Base-by-base conservation (phyloP, 2,329 filamentous ascomycete genomes). In the Beauveria sp. region DNA sequence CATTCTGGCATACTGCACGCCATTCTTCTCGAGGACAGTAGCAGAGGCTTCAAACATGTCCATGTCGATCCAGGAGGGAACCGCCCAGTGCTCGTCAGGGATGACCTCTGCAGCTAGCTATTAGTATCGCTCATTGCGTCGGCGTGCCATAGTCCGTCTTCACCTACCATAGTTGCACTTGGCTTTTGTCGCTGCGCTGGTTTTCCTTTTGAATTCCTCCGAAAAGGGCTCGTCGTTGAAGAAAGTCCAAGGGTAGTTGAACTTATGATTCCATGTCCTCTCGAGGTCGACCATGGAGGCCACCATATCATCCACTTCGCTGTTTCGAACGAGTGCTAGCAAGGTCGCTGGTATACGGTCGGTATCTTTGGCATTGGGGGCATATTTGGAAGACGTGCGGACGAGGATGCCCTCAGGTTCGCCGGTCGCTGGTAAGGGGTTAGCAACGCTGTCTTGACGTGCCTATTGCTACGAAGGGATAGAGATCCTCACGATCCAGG, bases 171-270 rank as follows among this genome's bases (percentile, higher is more conserved):
- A 97, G 74, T 83, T 83, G 70, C 89, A 90, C 74, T 96, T 87
- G 52, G 93, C 95, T 67, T 96, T 96, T 20, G 93, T 98, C 56
- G 84, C 87, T 31, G 87, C 91, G 65, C 83, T 80, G 0, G 93
- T 98, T 74, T 83, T 85, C 69, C 79, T 80, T 78, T 96, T 98
- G 80, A 99, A 99, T 69, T 98, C 93, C 18, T 95, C 89, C 3
- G 89, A 88, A 71, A 99, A 99, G 18, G 91, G 90, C 58, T 90
- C 88, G 71, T 99, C 93, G 77, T 99, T 99, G 83, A 99, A 96
- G 75, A 99, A 99, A 9, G 92, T 97, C 91, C 95, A 99, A 0
- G 95, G 95, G 72, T 99, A 99, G 79, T 99, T 99, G 84, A 98
- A 99, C 73, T 99, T 99, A 80, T 86, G 81, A 71, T 99, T 99